These are phyloP conservation scores for Aschersonia sp. DNA, from an alignment of 2,329 filamentous ascomycete species.

Conservation along the genomic window DNA sequence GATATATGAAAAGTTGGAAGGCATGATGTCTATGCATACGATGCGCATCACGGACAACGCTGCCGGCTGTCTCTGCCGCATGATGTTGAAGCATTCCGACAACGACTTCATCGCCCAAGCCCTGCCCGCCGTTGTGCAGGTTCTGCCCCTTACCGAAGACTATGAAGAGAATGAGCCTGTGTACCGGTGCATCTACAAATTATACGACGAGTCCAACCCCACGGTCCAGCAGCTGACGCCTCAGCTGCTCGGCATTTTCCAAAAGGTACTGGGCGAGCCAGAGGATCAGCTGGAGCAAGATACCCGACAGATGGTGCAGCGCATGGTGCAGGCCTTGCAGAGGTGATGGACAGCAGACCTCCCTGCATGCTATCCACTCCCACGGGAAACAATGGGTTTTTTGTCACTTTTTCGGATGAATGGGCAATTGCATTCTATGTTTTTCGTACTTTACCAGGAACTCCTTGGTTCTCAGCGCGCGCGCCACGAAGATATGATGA, in stretches of 20 bases:
- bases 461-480: too few relatives aligned
- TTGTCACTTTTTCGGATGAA: too few relatives aligned
- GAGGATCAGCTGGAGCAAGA: constrained; percentile 63
- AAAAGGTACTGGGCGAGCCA: constrained; percentile 56
- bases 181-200: constrained; percentile 75
- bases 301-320: constrained; percentile 50
- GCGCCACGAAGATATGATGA: too few relatives aligned
- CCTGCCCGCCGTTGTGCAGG: constrained; percentile 61
- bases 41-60: constrained; percentile 85
- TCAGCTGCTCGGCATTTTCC: constrained; percentile 55
- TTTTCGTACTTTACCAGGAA: too few relatives aligned
- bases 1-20: constrained; percentile 77
- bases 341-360: neutral
- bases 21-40: constrained; percentile 62
- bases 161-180: constrained; percentile 94
- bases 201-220: constrained; percentile 60
- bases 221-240: constrained; percentile 57
- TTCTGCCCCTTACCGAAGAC: constrained; percentile 82
- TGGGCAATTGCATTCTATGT: too few relatives aligned
- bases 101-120: constrained; percentile 68
- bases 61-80: constrained; percentile 75
- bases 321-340: constrained; percentile 38
- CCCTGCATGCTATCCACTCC: too few relatives aligned
- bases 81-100: constrained; percentile 84
- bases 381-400: too few relatives aligned